Evolutionary conservation across 2,329 filamentous ascomycete genomes (phyloP).

Genomic region (Phyllosticta capitalensis): DNA sequence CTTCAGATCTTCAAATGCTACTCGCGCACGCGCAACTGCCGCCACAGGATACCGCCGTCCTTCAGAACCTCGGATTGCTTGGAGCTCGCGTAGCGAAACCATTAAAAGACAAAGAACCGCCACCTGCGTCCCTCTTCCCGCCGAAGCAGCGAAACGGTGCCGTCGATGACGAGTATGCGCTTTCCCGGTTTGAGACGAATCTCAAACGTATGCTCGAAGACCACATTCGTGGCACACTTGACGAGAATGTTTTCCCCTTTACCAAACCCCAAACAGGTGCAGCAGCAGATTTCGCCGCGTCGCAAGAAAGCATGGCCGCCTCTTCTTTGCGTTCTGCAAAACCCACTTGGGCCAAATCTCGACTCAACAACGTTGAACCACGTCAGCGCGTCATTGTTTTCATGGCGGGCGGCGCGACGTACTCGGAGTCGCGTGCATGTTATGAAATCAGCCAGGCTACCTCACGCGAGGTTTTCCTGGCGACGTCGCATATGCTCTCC

Average conservation of each 20-base stretch:
- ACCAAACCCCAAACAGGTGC: conserved; percentile 50
- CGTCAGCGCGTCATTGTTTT: conserved; percentile 87
- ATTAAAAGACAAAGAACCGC: conserved; percentile 67
- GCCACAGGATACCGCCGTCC: conserved; percentile 58
- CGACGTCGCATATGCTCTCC: conserved; percentile 86
- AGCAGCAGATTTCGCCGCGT: conserved; percentile 46
- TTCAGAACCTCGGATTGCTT: conserved; percentile 72
- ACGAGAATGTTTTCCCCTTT: conserved; percentile 37
- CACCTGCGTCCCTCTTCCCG: conserved; percentile 60
- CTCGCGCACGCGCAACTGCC: conserved; percentile 75
- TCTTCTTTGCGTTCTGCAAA: conserved; percentile 81
- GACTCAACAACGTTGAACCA: conserved; percentile 65
- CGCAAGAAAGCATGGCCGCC: conserved; percentile 37
- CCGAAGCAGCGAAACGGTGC: conserved; percentile 47
- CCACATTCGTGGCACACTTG: conserved; percentile 34
- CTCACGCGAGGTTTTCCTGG: conserved; percentile 75
- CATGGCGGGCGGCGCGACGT: conserved; percentile 90
- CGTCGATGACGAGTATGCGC: conserved; percentile 61
- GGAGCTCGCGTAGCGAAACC: conserved; percentile 63
- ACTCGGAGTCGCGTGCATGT: conserved; percentile 78
- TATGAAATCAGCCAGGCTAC: conserved; percentile 71
- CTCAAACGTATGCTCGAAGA: conserved; percentile 78
- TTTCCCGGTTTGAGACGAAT: conserved; percentile 79
- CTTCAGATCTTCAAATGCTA: conserved; percentile 74
- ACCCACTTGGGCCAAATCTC: conserved; percentile 86